These are phyloP conservation scores for Pestalotiopsis sp. DNA, from an alignment of 2,329 filamentous ascomycete genomes.

Conservation along the genomic window DNA sequence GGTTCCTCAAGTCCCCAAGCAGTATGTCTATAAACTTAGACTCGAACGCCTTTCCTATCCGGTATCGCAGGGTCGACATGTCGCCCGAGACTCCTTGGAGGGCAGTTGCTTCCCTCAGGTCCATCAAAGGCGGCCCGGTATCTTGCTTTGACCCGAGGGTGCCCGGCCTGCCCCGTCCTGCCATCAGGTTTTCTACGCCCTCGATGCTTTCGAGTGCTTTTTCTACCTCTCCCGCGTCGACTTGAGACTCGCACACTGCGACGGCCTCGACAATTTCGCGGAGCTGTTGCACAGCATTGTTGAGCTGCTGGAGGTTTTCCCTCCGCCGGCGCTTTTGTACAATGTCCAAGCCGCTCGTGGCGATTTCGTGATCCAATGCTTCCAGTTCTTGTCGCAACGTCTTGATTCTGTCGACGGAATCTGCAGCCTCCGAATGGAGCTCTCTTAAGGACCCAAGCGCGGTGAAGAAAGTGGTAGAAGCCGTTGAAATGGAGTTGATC, in stretches of 20 bases:
- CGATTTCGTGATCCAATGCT: conserved; percentile 83
- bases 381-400: conserved; percentile 75
- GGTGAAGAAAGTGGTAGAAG: conserved; percentile 94
- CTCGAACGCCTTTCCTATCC: conserved; percentile 87
- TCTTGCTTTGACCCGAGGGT: conserved; percentile 21
- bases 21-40: conserved; percentile 75
- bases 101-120: conserved; percentile 76
- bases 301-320: conserved; percentile 82
- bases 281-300: conserved; percentile 81
- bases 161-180: conserved; percentile 47
- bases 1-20: conserved; percentile 76
- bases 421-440: conserved; percentile 86
- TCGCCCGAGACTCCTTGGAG: conserved; percentile 79
- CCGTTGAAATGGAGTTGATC: conserved; percentile 93
- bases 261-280: conserved; percentile 76
- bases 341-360: conserved; percentile 79
- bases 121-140: conserved; percentile 49
- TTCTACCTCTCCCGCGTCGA: conserved; percentile 83
- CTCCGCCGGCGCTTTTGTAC: conserved; percentile 78
- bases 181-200: conserved; percentile 74
- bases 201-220: conserved; percentile 77
- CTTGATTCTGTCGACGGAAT: conserved; percentile 87
- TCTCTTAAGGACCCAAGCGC: conserved; percentile 88
- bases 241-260: conserved; percentile 73
- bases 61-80: conserved; percentile 71